phyloP scores from a whole-genome alignment of 768 basidiomycete genomes.

The Mrakia blollopis region DNA sequence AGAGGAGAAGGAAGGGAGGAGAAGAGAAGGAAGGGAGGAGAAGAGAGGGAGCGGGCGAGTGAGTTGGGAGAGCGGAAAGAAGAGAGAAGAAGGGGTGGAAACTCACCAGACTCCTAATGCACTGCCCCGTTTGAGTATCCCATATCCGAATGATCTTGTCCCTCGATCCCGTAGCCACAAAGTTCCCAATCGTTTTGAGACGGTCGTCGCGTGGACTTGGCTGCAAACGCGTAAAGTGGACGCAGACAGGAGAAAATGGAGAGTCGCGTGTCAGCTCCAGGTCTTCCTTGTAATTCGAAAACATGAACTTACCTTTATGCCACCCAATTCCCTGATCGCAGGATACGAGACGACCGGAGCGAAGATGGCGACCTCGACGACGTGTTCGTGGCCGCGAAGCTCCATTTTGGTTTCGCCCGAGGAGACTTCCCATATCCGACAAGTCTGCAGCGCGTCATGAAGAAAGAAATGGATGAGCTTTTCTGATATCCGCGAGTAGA shows the following conservation, averaged over 20 bases:
- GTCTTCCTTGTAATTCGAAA: no score
- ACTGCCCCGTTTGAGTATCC: conserved; percentile 78
- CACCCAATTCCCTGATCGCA: conserved; percentile 70
- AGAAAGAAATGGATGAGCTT: not conserved
- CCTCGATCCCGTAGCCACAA: conserved; percentile 74
- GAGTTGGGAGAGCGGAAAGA: not conserved
- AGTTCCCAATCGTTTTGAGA: conserved; percentile 49
- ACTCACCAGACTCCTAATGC: conserved; percentile 67
- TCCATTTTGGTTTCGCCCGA: conserved; percentile 75
- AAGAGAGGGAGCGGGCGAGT: no score
- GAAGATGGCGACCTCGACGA: conserved; percentile 74
- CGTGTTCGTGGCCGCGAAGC: conserved; percentile 80
- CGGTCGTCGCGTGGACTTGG: conserved; percentile 47
- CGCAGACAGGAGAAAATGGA: not conserved
- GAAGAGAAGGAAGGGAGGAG: no score
- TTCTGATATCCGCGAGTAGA: no score
- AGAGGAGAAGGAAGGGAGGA: no score
- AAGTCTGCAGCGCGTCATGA: conserved; percentile 53
- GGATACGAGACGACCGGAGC: conserved; percentile 70
- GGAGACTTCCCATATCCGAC: conserved; percentile 66
- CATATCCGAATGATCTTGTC: conserved; percentile 90
- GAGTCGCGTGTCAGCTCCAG: not conserved
- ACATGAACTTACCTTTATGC: conserved; percentile 55
- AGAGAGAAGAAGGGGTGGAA: not conserved
- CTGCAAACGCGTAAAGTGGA: conserved; percentile 50